Evolutionary conservation across 331 rosid species (phyloP), one percentile per base, ranked within the genome.

Genomic region (Malus hybrid): DNA sequence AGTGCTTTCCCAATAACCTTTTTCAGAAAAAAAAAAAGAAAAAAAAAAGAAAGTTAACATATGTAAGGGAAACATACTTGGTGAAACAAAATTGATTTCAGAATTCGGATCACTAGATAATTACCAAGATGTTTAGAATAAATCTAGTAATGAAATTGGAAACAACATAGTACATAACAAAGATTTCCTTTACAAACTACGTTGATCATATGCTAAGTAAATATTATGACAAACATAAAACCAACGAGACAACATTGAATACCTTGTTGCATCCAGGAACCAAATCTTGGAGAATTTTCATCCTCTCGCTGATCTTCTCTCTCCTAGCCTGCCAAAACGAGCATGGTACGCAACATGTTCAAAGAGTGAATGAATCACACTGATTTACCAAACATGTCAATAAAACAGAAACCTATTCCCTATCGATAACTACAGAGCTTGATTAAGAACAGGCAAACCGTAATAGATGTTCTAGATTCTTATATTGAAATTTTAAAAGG

Each of bases 251-350:
- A 46, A 77, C 19, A 52, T 24, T 9, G 44, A 66, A 24, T 86
- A 91, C 98, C 97, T 93, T 93, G 88, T 90, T 90, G 69, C 98
- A 93, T 69, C 98, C 98, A 5, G 98, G 98, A 82, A 93, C 93
- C 87, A 93, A 78, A 82, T 90, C 98, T 79, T 93, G 98, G 67
- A 93, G 92, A 74, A 84, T 72, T 75, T 86, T 93, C 98, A 93
- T 93, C 80, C 97, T 85, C 81, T 89, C 97, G 29, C 99, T 92
- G 77, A 95, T 95, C 78, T 92, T 95, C 78, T 92, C 99, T 78
- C 99, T 90, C 80, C 99, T 88, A 46, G 96, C 99, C 99, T 95
- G 91, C 68, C 68, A 86, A 83, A 67, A 83, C 19, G 31, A 65
- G 46, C 55, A 36, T 4, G 32, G 66, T 48, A 62, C 19, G 73